Base-by-base conservation (phyloP, 2,329 filamentous ascomycete species). In the Nemania bipapillata region DNA sequence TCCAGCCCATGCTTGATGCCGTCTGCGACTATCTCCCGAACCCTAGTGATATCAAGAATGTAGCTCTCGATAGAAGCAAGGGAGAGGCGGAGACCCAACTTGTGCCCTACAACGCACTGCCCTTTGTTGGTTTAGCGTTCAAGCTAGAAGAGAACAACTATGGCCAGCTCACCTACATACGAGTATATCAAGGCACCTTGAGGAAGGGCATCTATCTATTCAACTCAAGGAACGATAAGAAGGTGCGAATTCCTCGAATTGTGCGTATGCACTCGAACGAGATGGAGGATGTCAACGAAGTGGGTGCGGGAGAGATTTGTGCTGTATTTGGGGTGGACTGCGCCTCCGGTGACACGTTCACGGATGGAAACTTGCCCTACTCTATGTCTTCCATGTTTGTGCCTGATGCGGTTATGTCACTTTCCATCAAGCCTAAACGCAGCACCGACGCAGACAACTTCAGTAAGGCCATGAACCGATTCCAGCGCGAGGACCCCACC, bases 221-320 rank as follows among this genome's bases (percentile, higher is more conserved):
- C 87, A 99, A 98, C 82, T 94, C 94, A 8, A 90, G 94, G 75
- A 96, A 89, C 72, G 92, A 95, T 81, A 97, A 97, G 87, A 97
- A 95, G 85, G 91, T 99, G 79, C 94, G 96, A 82, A 91, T 99
- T 66, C 96, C 96, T 22, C 92, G 95, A 78, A 98, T 99, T 76
- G 96, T 99, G 70, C 93, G 96, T 71, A 99, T 99, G 96, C 96
- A 99, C 85, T 97, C 94, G 53, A 97, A 98, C 79, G 96, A 99
- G 79, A 97, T 99, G 95, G 96, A 99, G 81, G 96, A 99, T 78
- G 93, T 97, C 32, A 86, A 83, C 64, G 94, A 97, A 80, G 91
- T 99, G 71, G 93, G 94, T 60, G 95, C 96, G 62, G 96, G 96
- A 81, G 96, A 99, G 81, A 99, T 99, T 72, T 99, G 96, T 79